phyloP scores from a whole-genome alignment of 2,329 filamentous ascomycete species.

The Phaeoacremonium minimum region DNA sequence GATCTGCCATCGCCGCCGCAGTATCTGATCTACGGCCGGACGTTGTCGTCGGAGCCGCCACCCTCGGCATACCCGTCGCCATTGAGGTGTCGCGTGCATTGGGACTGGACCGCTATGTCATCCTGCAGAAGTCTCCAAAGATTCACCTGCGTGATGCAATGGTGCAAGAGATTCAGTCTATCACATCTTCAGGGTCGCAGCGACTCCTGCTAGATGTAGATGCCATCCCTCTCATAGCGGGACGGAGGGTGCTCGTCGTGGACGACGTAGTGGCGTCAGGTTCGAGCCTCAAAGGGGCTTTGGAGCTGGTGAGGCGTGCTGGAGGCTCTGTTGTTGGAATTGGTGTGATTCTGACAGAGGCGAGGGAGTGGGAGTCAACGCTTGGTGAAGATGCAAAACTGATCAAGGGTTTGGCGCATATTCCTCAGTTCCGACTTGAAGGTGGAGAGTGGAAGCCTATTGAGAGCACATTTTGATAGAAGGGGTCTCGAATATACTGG shows the following conservation, averaged over 20 bases:
- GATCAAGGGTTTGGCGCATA: conserved; percentile 2
- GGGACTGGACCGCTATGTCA: conserved; percentile 4
- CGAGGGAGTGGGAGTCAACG: conserved; percentile 1
- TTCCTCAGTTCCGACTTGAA: conserved; percentile 1
- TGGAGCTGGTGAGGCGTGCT: conserved; percentile 2
- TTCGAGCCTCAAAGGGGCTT: conserved; percentile 1
- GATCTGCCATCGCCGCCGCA: not conserved
- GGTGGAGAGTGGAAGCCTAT: conserved; percentile 2
- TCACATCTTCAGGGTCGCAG: conserved; percentile 2
- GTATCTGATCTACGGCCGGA: not conserved
- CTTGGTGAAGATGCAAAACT: conserved; percentile 1
- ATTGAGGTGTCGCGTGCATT: conserved; percentile 2
- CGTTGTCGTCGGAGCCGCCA: conserved; percentile 3
- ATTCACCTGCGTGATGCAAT: conserved; percentile 3
- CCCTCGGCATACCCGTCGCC: conserved; percentile 5
- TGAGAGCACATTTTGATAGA: conserved; percentile 1
- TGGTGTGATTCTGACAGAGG: conserved; percentile 3
- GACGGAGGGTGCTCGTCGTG: conserved; percentile 1
- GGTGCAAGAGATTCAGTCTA: not conserved
- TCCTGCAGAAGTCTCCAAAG: conserved; percentile 5
- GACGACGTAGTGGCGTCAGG: conserved; percentile 5
- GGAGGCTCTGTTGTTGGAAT: conserved; percentile 2
- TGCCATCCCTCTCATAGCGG: conserved; percentile 1
- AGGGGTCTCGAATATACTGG: too few relatives aligned
- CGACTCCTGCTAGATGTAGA: conserved; percentile 1